phyloP scores from a whole-genome alignment of 2,329 filamentous ascomycete species.

The Thermochaetoides dissita region DNA sequence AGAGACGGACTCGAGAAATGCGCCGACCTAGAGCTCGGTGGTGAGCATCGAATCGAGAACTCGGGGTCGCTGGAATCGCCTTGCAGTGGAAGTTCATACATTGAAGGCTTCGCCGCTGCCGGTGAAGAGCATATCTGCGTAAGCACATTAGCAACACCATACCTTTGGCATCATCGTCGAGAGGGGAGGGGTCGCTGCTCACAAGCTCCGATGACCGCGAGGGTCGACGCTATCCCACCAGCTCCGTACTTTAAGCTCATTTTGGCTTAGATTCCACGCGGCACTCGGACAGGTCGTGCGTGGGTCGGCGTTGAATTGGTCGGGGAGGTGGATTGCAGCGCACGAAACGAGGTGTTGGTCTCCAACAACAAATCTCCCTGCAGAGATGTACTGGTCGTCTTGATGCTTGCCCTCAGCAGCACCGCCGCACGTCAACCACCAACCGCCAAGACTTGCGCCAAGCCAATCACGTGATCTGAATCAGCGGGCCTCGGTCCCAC shows the following conservation, averaged over 20 bases:
- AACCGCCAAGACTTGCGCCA: slow-evolving; percentile 11
- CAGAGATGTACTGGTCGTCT: too few species aligned
- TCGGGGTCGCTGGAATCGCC: too few species aligned
- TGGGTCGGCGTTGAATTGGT: background rate
- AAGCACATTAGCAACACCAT: slow-evolving; percentile 9
- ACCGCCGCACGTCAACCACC: slow-evolving; percentile 3
- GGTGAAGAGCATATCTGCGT: slow-evolving; percentile 92
- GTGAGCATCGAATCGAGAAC: slow-evolving; percentile 4
- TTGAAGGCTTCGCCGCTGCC: slow-evolving; percentile 94
- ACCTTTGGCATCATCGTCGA: background rate
- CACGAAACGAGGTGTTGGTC: too few species aligned
- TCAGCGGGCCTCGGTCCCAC: background rate
- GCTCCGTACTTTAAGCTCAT: slow-evolving; percentile 65
- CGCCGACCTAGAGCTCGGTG: slow-evolving; percentile 52
- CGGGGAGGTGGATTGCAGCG: too few species aligned
- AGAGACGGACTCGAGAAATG: slow-evolving; percentile 85
- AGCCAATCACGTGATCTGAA: slow-evolving; percentile 1
- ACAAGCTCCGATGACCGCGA: slow-evolving; percentile 68
- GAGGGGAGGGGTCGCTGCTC: slow-evolving; percentile 26
- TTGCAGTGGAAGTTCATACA: slow-evolving; percentile 33
- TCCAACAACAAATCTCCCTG: too few species aligned
- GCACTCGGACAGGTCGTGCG: background rate
- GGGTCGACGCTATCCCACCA: slow-evolving; percentile 52
- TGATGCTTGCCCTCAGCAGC: background rate
- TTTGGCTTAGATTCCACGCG: slow-evolving; percentile 2